These are phyloP conservation scores for Phytophthora multivora DNA, from an alignment of 352 stramenopile genomes.

Conservation along the genomic window DNA sequence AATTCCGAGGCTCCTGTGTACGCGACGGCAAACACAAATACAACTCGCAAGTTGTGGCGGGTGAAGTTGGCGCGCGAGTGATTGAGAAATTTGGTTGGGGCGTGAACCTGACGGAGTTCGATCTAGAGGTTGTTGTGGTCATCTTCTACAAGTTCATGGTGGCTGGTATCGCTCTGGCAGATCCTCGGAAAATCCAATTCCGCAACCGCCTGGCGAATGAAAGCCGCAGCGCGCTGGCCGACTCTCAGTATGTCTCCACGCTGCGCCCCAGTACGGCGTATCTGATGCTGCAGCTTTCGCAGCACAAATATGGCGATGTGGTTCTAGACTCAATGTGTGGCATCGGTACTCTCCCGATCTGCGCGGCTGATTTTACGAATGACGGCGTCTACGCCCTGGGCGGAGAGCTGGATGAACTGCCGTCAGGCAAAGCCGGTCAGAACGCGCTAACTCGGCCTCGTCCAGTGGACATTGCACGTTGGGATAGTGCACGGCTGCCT, in stretches of 20 bases:
- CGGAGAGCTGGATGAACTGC: slow-evolving; percentile 62
- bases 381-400: slow-evolving; percentile 68
- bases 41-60: slow-evolving; percentile 68
- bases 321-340: slow-evolving; percentile 86
- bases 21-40: slow-evolving; percentile 78
- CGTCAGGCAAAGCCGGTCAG: slow-evolving; percentile 55
- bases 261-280: slow-evolving; percentile 78
- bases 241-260: slow-evolving; percentile 78
- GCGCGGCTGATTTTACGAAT: slow-evolving; percentile 48
- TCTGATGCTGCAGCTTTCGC: slow-evolving; percentile 70
- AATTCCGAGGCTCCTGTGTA: slow-evolving; percentile 80
- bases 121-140: slow-evolving; percentile 78
- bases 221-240: slow-evolving; percentile 52
- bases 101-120: slow-evolving; percentile 67
- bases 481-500: slow-evolving; percentile 65
- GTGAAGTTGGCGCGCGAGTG: slow-evolving; percentile 60
- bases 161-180: slow-evolving; percentile 62
- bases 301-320: slow-evolving; percentile 63
- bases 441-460: slow-evolving; percentile 47
- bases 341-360: slow-evolving; percentile 80
- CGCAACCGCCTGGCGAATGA: slow-evolving; percentile 75
- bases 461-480: slow-evolving; percentile 62
- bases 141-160: slow-evolving; percentile 77
- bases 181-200: slow-evolving; percentile 65
- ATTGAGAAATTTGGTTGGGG: slow-evolving; percentile 65